Conservation (phyloP, 352 stramenopile genomes). For the Pythium insidiosum region DNA sequence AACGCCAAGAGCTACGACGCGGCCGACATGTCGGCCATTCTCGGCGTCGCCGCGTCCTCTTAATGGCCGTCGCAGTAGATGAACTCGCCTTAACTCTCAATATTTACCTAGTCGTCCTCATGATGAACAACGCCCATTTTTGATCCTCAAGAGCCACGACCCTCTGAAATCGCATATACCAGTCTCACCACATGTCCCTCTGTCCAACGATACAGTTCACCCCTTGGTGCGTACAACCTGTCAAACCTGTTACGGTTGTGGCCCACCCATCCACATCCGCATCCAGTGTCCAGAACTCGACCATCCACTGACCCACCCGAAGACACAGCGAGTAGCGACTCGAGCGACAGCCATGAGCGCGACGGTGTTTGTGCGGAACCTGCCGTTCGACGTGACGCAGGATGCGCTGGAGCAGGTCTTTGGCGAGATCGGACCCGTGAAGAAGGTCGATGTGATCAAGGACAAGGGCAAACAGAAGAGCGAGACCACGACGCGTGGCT, state of each 20-base stretch:
- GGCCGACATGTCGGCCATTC: slow-evolving; percentile 77
- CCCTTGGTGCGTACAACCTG: too few species aligned
- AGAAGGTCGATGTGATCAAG: slow-evolving; percentile 86
- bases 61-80: slow-evolving; percentile 5
- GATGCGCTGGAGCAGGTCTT: slow-evolving; percentile 81
- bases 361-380: slow-evolving; percentile 81
- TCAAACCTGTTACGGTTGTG: too few species aligned
- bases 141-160: too few species aligned
- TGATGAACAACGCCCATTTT: too few species aligned
- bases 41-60: slow-evolving; percentile 58
- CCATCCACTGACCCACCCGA: too few species aligned
- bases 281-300: too few species aligned
- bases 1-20: slow-evolving; percentile 80
- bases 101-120: too few species aligned
- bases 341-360: slow-evolving; percentile 19
- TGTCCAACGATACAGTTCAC: too few species aligned
- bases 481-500: slow-evolving; percentile 74
- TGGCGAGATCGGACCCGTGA: slow-evolving; percentile 70
- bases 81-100: not conserved
- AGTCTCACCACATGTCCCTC: too few species aligned
- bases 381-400: slow-evolving; percentile 80
- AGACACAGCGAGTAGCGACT: too few species aligned
- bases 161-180: too few species aligned
- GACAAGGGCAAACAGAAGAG: slow-evolving; percentile 81
- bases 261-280: too few species aligned